Percentiles rank a stretch among this genome's conserved stretches.
Conservation (phyloP, 2,329 filamentous ascomycete species). For the Cercospora sesami region DNA sequence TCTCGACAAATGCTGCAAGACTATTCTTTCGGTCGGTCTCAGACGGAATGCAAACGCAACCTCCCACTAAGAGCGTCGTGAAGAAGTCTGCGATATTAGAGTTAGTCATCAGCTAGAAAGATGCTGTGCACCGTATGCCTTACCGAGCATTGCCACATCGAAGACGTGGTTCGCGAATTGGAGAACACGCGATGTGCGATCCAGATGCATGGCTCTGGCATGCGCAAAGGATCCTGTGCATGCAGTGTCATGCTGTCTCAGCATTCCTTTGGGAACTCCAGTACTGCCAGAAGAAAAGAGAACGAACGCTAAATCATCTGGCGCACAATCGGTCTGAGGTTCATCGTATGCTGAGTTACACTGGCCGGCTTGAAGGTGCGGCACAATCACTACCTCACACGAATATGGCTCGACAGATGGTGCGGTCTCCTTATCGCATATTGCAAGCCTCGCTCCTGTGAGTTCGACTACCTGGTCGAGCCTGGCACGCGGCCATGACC, state of each 20-base stretch:
- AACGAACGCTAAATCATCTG: conserved; percentile 30
- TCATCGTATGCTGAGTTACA: neutral
- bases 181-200: neutral
- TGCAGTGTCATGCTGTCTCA: conserved; percentile 7
- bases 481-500: neutral
- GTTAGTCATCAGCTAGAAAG: neutral
- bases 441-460: neutral
- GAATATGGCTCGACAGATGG: neutral
- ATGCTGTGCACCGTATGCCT: neutral
- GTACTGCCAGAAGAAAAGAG: conserved; percentile 9
- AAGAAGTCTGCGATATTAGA: neutral
- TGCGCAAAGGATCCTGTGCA: conserved; percentile 2
- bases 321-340: neutral
- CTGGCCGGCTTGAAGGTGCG: neutral
- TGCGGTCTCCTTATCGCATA: neutral
- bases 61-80: neutral
- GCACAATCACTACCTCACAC: neutral
- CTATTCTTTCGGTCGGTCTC: neutral
- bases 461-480: neutral
- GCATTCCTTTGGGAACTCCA: conserved; percentile 12
- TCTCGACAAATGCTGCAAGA: neutral
- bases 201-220: conserved; percentile 3
- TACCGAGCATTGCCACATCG: conserved; percentile 7
- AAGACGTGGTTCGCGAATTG: conserved; percentile 8
- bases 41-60: neutral